These are phyloP conservation scores for Thalassiosira exigua DNA, from an alignment of 352 stramenopile genomes.

Conservation along the genomic window DNA sequence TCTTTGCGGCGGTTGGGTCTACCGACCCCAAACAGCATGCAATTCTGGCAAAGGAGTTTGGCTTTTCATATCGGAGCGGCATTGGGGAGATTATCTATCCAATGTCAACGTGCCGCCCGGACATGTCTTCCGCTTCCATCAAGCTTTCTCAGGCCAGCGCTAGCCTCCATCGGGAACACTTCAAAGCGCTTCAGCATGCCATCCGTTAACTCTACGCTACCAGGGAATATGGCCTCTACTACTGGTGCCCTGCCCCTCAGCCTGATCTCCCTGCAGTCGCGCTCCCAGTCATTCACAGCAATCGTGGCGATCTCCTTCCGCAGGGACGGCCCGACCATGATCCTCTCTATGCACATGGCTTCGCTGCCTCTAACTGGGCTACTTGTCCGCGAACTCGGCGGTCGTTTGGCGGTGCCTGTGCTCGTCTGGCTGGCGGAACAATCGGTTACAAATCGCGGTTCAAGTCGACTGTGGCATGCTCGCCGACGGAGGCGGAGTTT, in stretches of 20 bases:
- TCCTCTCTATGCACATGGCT: conserved; percentile 16
- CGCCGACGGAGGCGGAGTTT: conserved; percentile 21
- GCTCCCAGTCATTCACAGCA: conserved; percentile 4
- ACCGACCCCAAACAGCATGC: conserved; percentile 10
- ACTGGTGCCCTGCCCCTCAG: no score
- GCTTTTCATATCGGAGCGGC: conserved; percentile 28
- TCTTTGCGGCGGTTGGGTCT: not conserved
- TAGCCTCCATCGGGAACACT: no score
- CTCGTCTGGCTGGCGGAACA: conserved; percentile 21
- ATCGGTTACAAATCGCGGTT: conserved; percentile 30
- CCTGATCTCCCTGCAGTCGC: not conserved
- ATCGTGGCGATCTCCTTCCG: conserved; percentile 1
- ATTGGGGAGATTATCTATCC: conserved; percentile 60
- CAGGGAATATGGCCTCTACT: no score
- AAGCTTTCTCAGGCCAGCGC: conserved; percentile 10
- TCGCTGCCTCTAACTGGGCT: conserved; percentile 23
- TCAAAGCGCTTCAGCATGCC: no score
- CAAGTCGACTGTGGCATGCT: conserved; percentile 28
- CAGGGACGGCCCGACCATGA: not conserved
- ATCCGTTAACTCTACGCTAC: no score
- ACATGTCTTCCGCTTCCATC: conserved; percentile 22
- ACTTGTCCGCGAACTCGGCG: conserved; percentile 20
- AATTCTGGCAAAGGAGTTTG: conserved; percentile 8
- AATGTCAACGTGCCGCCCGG: conserved; percentile 25
- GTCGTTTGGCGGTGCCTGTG: conserved; percentile 10